Conservation (phyloP, 1,284 basidiomycete species). For the Moesziomyces globuligerus region DNA sequence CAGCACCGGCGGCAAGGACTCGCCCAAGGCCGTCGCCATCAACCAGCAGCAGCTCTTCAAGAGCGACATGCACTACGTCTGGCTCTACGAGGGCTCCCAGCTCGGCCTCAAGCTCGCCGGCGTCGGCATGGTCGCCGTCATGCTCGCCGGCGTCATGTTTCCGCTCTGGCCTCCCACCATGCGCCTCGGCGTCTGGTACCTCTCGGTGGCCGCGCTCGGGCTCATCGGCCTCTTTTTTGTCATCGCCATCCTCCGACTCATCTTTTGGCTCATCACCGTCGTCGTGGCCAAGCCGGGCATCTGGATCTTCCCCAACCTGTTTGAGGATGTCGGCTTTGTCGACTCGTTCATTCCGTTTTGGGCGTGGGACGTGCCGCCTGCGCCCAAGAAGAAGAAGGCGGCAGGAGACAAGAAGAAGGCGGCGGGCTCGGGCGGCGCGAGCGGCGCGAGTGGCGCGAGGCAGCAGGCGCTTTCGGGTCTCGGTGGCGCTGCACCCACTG, state of each 20-base stretch:
- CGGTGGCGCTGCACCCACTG: constrained; percentile 14
- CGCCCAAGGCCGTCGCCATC: constrained; percentile 71
- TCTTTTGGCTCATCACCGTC: constrained; percentile 93
- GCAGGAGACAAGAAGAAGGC: constrained; percentile 15
- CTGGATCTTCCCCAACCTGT: constrained; percentile 98
- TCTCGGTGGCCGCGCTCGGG: constrained; percentile 86
- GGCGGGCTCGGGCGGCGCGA: neutral
- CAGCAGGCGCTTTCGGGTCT: constrained; percentile 34
- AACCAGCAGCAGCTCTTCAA: constrained; percentile 78
- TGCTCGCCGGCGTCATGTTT: constrained; percentile 99
- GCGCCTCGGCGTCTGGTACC: constrained; percentile 95
- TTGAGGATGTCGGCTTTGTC: constrained; percentile 98
- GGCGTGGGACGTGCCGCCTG: constrained; percentile 91
- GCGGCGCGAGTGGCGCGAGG: constrained; percentile 13
- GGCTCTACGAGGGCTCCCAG: constrained; percentile 96
- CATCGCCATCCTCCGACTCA: constrained; percentile 88
- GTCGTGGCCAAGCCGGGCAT: constrained; percentile 88
- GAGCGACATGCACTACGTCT: constrained; percentile 75
- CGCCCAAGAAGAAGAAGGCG: constrained; percentile 71
- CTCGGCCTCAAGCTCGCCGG: constrained; percentile 93
- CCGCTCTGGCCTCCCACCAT: constrained; percentile 94
- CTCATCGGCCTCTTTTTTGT: constrained; percentile 91
- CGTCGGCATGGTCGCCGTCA: constrained; percentile 87
- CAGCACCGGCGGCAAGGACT: constrained; percentile 69
- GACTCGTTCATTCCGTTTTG: constrained; percentile 97